Conservation (phyloP, 2,329 filamentous ascomycete genomes). For the Trichoderma koningii region DNA sequence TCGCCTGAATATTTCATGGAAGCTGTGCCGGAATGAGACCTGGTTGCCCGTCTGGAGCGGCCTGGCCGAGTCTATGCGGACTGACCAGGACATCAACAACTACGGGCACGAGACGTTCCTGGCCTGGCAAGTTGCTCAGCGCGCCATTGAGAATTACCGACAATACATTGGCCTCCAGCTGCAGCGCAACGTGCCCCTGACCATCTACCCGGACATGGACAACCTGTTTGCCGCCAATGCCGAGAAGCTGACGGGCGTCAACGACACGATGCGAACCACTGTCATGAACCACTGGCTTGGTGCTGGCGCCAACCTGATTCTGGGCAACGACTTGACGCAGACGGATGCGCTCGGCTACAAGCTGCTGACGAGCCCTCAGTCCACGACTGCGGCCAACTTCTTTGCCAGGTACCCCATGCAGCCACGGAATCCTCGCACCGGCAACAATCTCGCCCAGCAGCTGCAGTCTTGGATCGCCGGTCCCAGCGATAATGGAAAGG, state of each 20-base stretch:
- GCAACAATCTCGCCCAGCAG: conserved; percentile 26
- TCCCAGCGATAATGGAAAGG: conserved; percentile 18
- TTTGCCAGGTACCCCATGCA: conserved; percentile 29
- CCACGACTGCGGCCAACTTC: conserved; percentile 23
- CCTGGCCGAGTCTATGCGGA: conserved; percentile 26
- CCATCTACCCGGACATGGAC: conserved; percentile 25
- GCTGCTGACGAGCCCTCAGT: conserved; percentile 22
- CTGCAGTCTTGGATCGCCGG: conserved; percentile 27
- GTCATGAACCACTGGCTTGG: conserved; percentile 25
- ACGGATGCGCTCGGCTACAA: conserved; percentile 23
- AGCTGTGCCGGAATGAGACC: conserved; percentile 28
- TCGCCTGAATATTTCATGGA: conserved; percentile 27
- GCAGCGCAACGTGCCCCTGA: conserved; percentile 23
- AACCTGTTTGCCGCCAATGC: conserved; percentile 16
- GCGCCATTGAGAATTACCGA: conserved; percentile 28
- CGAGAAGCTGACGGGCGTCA: conserved; percentile 7
- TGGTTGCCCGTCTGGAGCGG: conserved; percentile 27
- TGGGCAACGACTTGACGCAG: conserved; percentile 17
- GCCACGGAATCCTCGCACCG: conserved; percentile 26
- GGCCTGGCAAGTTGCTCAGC: conserved; percentile 25
- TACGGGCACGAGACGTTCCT: conserved; percentile 26
- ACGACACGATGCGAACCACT: conserved; percentile 21
- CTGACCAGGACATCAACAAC: conserved; percentile 27
- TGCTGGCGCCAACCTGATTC: conserved; percentile 15
- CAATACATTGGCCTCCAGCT: conserved; percentile 27